Base-by-base conservation (phyloP, 2,329 filamentous ascomycete species). In the Epichloe coenophiala region DNA sequence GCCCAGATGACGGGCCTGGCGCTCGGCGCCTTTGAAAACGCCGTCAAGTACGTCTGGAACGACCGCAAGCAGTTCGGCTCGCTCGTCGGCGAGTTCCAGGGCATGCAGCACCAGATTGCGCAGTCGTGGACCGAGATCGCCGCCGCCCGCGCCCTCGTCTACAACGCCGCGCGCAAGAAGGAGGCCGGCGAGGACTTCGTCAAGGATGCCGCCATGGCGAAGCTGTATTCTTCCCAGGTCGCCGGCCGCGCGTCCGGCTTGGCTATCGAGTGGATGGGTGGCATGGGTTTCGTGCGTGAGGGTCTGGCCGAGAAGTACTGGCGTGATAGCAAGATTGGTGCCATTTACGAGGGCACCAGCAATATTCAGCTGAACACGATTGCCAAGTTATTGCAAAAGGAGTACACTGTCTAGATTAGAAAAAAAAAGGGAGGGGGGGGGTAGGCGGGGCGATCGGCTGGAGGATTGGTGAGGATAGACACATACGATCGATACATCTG, bases 1-100 rank as follows among this genome's bases (percentile, higher is more conserved):
- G 93, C 93, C 6, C 93, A 98, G 69, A 98, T 98, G 93, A 98
- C 93, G 0, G 93, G 93, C 51, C 79, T 98, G 51, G 91, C 93
- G 1, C 79, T 97, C 23, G 93, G 93, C 44, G 88, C 93, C 15
- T 98, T 87, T 73, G 90, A 96, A 67, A 96, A 97, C 64, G 93
- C 93, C 31, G 91, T 86, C 53, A 55, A 78, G 55, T 97, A 98
- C 71, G 89, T 89, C 58, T 98, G 89, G 89, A 97, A 97, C 70
- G 93, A 98, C 73, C 86, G 93, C 62, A 89, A 88, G 73, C 93
- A 98, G 73, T 98, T 98, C 65, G 91, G 93, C 58, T 77, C 88
- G 64, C 79, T 95, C 50, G 84, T 98, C 53, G 93, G 93, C 62
- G 87, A 94, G 67, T 98, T 98, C 78, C 93, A 98, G 71, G 90